Evolutionary conservation across 352 stramenopile species (phyloP).

Genomic region (Globisporangium okanoganense): DNA sequence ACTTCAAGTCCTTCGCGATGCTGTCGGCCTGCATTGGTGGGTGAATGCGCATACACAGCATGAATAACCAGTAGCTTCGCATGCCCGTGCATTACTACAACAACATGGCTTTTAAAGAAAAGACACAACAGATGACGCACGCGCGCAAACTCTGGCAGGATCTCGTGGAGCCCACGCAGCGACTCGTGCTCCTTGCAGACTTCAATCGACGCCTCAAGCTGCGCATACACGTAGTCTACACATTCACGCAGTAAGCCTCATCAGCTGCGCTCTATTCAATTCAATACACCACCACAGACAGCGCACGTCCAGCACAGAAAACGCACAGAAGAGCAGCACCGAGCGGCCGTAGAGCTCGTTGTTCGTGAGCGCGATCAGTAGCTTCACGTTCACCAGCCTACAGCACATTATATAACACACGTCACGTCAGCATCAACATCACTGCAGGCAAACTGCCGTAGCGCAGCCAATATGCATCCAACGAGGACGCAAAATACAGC

Average conservation of each 20-base stretch:
- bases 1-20: slow-evolving; percentile 59
- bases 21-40: slow-evolving; percentile 36
- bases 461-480: neutral
- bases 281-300: too few relatives aligned
- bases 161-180: slow-evolving; percentile 37
- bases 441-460: neutral
- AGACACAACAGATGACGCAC: slow-evolving; percentile 15
- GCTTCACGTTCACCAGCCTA: slow-evolving; percentile 67
- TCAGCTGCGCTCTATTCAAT: neutral
- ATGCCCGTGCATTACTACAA: neutral
- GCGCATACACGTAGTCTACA: slow-evolving; percentile 64
- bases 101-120: neutral
- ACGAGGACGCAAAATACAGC: neutral
- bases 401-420: neutral
- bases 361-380: slow-evolving; percentile 61
- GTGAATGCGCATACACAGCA: slow-evolving; percentile 8
- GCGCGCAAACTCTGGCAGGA: slow-evolving; percentile 38
- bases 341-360: slow-evolving; percentile 60
- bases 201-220: slow-evolving; percentile 53
- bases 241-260: neutral
- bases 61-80: neutral
- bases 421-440: neutral
- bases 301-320: neutral
- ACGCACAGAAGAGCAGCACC: slow-evolving; percentile 70
- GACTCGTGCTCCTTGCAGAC: slow-evolving; percentile 38